Evolutionary conservation across 106 monocot genomes (phyloP), one percentile per base, ranked within the genome.

Genomic region (Allium fistulosum): DNA sequence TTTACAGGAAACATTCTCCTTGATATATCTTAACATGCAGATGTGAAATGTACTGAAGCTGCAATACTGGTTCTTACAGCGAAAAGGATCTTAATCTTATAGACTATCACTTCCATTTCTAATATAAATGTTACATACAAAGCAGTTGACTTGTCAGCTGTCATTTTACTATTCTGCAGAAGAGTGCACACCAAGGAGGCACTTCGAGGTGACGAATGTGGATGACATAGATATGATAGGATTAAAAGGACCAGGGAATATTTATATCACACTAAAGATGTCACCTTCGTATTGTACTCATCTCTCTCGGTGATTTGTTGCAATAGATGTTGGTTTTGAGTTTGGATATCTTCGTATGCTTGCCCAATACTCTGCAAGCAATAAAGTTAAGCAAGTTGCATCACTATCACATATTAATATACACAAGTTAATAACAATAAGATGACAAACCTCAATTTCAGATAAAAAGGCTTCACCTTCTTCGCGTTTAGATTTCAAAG

Each of bases 281-380:
- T 59, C 55, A 97, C 97, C 97, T 97, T 92, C 60, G 84, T 89
- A 62, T 97, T 97, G 63, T 93, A 84, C 63, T 90, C 93, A 85
- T 99, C 93, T 78, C 93, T 88, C 76, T 99, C 90, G 7, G 81
- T 85, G 48, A 99, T 78, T 80, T 99, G 91, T 69, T 99, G 93
- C 65, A 93, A 69, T 12, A 93, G 73, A 16, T 83, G 89, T 61
- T 90, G 93, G 48, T 99, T 99, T 70, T 99, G 90, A 53, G 77
- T 78, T 80, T 87, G 90, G 70, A 93, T 83, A 73, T 99, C 87
- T 77, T 87, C 90, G 59, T 93, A 99, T 48, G 99, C 90, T 78
- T 99, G 99, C 10, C 99, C 99, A 78, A 99, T 99, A 69, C 87
- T 93, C 93, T 97, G 86, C 51, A 80, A 46, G 37, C 18, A 68